Evolutionary conservation across 148 eudicot genomes (phyloP).

Genomic region (Camellia japonica): DNA sequence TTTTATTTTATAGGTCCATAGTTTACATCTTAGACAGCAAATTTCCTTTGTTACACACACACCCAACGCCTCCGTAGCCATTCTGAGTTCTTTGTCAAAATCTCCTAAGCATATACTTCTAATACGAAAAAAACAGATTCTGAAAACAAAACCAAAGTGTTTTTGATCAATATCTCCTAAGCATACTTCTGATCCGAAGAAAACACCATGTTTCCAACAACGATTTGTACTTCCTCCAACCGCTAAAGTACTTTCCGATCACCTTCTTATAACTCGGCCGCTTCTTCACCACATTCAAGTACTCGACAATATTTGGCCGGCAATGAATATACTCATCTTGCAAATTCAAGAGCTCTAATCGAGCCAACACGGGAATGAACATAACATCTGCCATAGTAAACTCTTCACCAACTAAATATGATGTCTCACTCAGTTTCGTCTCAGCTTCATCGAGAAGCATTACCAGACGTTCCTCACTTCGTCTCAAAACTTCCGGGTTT

Average conservation of each 20-base stretch:
- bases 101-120: too few relatives aligned
- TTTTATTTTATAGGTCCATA: too few relatives aligned
- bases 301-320: slow-evolving; percentile 61
- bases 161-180: slow-evolving; percentile 47
- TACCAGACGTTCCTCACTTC: slow-evolving; percentile 59
- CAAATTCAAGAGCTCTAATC: slow-evolving; percentile 57
- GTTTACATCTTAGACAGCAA: too few relatives aligned
- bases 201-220: slow-evolving; percentile 72
- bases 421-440: slow-evolving; percentile 42
- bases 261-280: slow-evolving; percentile 82
- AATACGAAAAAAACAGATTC: too few relatives aligned
- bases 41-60: too few relatives aligned
- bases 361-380: slow-evolving; percentile 66
- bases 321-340: slow-evolving; percentile 54
- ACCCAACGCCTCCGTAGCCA: too few relatives aligned
- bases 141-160: too few relatives aligned
- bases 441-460: slow-evolving; percentile 85
- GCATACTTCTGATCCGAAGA: slow-evolving; percentile 52
- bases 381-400: slow-evolving; percentile 79
- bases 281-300: slow-evolving; percentile 63
- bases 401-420: slow-evolving; percentile 66
- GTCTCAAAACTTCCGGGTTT: slow-evolving; percentile 50
- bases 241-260: slow-evolving; percentile 67
- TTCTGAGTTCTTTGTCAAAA: too few relatives aligned
- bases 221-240: slow-evolving; percentile 75